Conservation (phyloP, 2,329 filamentous ascomycete species). For the Parascedosporium putredinis region DNA sequence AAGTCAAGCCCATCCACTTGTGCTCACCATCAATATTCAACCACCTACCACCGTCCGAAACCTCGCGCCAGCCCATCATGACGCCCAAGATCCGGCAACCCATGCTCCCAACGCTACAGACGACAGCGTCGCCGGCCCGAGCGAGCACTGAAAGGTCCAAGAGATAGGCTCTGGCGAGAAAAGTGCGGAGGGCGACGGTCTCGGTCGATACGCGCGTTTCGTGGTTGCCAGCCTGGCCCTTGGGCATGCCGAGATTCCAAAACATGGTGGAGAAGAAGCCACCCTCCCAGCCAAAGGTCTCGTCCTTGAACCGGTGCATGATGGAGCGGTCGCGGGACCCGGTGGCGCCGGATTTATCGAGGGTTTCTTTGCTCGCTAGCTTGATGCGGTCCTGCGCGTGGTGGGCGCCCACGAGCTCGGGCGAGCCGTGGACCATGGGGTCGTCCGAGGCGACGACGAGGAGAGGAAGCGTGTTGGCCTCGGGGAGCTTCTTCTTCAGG, state of each 20-base stretch:
- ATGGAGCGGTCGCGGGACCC: conserved; percentile 32
- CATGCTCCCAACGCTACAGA: conserved; percentile 66
- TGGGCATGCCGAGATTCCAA: conserved; percentile 58
- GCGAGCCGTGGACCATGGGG: conserved; percentile 58
- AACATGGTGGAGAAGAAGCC: conserved; percentile 78
- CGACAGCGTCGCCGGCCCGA: conserved; percentile 54
- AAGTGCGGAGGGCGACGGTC: conserved; percentile 57
- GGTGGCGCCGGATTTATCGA: conserved; percentile 18
- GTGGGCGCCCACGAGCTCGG: conserved; percentile 47
- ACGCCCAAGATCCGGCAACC: conserved; percentile 68
- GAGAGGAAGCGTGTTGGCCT: conserved; percentile 24
- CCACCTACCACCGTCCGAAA: conserved; percentile 52
- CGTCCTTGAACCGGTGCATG: conserved; percentile 60
- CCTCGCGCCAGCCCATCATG: conserved; percentile 76
- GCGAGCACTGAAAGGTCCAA: conserved; percentile 70
- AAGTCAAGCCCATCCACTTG: conserved; percentile 44
- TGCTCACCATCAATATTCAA: conserved; percentile 68
- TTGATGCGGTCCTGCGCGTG: conserved; percentile 69
- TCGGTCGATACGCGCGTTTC: conserved; percentile 33
- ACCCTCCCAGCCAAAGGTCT: conserved; percentile 77
- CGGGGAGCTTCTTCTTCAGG: conserved; percentile 32
- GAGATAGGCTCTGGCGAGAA: conserved; percentile 71
- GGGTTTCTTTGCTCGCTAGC: conserved; percentile 53
- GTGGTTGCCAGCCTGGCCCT: conserved; percentile 21
- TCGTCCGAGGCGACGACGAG: conserved; percentile 70